Evolutionary conservation across 164 flowering plant genomes (phyloP), one percentile per base, ranked within the genome.

Genomic region (Liquidambar formosana): DNA sequence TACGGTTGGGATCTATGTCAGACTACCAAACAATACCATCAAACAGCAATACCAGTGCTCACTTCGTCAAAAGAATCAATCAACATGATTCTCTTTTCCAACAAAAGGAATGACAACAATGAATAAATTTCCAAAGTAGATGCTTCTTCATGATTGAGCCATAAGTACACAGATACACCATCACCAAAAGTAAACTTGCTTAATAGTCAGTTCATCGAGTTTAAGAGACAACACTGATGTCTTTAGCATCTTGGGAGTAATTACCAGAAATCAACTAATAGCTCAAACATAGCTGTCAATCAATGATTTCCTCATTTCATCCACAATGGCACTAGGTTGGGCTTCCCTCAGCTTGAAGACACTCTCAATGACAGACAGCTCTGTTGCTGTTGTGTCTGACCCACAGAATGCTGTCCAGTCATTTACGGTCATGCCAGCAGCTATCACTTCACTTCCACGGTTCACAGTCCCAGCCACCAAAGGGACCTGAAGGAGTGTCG

Each of bases 351-450:
- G 71, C 83, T 90, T 94, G 88, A 94, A 94, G 22, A 94, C 93
- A 28, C 90, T 90, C 68, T 94, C 97, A 52, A 94, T 86, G 10
- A 94, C 98, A 26, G 97, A 88, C 48, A 94, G 82, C 70, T 94
- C 98, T 3, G 98, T 92, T 10, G 98, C 97, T 0, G 97, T 94
- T 16, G 98, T 94, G 86, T 89, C 97, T 2, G 96, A 85, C 15
- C 96, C 98, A 79, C 95, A 89, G 70, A 91, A 94, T 16, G 97
- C 94, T 3, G 96, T 86, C 98, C 98, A 92, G 79, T 94, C 97
- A 64, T 94, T 94, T 14, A 89, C 98, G 0, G 79, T 83, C 83
- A 94, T 74, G 3, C 98, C 98, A 53, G 95, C 91, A 57, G 74
- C 97, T 57, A 94, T 83, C 13, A 92, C 97, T 69, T 94, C 96